Base-by-base conservation (phyloP, 306 rosid genomes). In the Gleditsia sinensis region DNA sequence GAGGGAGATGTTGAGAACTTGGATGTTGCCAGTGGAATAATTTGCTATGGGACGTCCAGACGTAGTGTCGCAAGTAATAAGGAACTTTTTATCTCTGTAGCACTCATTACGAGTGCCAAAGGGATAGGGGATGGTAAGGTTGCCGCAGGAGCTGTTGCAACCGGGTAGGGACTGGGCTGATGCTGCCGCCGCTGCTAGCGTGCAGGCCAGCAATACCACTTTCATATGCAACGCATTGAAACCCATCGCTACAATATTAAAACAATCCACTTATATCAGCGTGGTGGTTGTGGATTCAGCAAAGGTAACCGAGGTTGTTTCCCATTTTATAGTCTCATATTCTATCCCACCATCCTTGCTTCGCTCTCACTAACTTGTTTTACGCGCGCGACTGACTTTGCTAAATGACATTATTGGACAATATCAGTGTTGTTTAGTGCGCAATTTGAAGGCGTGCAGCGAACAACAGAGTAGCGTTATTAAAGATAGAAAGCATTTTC, bases 121-220 rank as follows among this genome's bases (percentile, higher is more conserved):
- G 9, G 80, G 80, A 48, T 67, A 76, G 0, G 75, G 69, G 4
- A 76, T 67, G 13, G 0, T 1, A 2, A 76, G 14, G 20, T 33
- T 4, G 12, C 81, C 81, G 5, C 81, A 77, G 0, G 6, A 17
- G 9, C 0, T 4, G 12, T 19, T 0, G 78, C 78, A 60, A 23
- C 1, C 27, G 7, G 20, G 34, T 16, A 9, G 1, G 30, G 58
- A 36, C 17, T 48, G 59, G 23, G 56, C 12, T 49, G 27, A n/a
- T n/a, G n/a, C n/a, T n/a, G n/a, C 27, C 6, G 0, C 54, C 5
- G 51, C 19, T 16, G 21, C 0, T 7, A 16, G 51, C 5, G 54
- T 17, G 54, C 54, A 48, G 21, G 54, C 54, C 9, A 48, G 1
- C 7, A 48, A 48, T n/a, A 3, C 23, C 6, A 48, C 9, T 17